A percentile compares a stretch with the other conserved stretches of the same genome.
Conservation (phyloP, 208 protist species). For the Eutreptiella sp. region DNA sequence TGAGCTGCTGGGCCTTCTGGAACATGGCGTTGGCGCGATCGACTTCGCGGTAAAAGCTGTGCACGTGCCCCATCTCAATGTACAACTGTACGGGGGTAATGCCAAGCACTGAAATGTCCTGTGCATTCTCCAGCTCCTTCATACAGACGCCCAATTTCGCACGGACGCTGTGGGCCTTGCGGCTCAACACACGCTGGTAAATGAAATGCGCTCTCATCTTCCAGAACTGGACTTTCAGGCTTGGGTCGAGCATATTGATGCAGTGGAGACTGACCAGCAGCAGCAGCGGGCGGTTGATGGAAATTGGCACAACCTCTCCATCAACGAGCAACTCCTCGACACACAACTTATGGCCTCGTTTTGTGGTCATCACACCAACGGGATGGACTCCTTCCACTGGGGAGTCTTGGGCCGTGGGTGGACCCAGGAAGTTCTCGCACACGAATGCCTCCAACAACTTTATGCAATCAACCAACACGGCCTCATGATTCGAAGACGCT, state of each 20-base stretch:
- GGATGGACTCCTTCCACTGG: background rate
- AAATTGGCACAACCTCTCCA: conserved; percentile 65
- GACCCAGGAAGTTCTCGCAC: conserved; percentile 7
- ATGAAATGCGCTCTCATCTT: conserved; percentile 61
- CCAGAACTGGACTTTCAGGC: conserved; percentile 43
- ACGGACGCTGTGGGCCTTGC: conserved; percentile 65
- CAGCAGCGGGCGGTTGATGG: conserved; percentile 52
- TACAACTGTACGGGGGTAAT: conserved; percentile 50
- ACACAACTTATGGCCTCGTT: background rate
- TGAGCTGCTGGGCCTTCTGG: conserved; percentile 49
- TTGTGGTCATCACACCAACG: background rate
- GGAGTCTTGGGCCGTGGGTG: background rate
- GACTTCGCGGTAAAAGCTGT: conserved; percentile 73
- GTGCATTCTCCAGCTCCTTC: conserved; percentile 51
- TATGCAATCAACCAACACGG: no score
- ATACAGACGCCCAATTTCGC: conserved; percentile 51
- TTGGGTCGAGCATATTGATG: conserved; percentile 45
- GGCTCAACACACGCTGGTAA: conserved; percentile 61
- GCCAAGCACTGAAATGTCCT: conserved; percentile 21
- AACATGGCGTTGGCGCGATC: conserved; percentile 61
- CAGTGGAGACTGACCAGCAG: conserved; percentile 58
- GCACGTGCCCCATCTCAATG: conserved; percentile 67
- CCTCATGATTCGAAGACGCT: no score
- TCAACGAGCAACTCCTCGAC: conserved; percentile 38
- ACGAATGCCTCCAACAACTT: conserved; percentile 5